phyloP scores from a whole-genome alignment of 2,329 filamentous ascomycete genomes.

The Metarhizium sp. region DNA sequence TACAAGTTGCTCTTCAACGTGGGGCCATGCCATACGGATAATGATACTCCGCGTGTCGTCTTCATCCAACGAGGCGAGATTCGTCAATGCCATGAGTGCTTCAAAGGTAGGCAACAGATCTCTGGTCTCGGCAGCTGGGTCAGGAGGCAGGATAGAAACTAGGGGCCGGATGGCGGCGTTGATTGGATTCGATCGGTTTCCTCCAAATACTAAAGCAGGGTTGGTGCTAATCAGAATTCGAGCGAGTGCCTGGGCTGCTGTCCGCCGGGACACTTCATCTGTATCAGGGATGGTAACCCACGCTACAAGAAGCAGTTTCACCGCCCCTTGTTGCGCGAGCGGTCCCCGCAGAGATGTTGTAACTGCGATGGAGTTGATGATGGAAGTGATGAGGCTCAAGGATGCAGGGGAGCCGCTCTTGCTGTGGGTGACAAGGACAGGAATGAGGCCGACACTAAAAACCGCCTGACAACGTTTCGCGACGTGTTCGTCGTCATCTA shows the following conservation, averaged over 20 bases:
- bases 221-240: conserved; percentile 82
- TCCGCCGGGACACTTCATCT: conserved; percentile 38
- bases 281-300: conserved; percentile 52
- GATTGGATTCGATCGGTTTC: conserved; percentile 62
- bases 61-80: conserved; percentile 74
- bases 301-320: conserved; percentile 70
- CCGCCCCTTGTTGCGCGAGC: conserved; percentile 87
- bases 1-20: conserved; percentile 76
- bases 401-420: conserved; percentile 64
- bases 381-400: conserved; percentile 62
- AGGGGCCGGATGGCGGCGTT: conserved; percentile 78
- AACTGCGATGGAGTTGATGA: conserved; percentile 68
- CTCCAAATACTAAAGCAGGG: conserved; percentile 73
- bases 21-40: conserved; percentile 62
- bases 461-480: conserved; percentile 65
- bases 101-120: conserved; percentile 89
- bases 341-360: conserved; percentile 64
- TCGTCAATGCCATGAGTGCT: conserved; percentile 82
- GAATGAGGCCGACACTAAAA: conserved; percentile 69
- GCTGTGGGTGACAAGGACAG: conserved; percentile 66
- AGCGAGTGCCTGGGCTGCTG: conserved; percentile 70
- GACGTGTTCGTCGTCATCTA: conserved; percentile 71
- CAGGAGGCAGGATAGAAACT: conserved; percentile 59
- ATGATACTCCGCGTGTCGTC: conserved; percentile 57
- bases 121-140: conserved; percentile 52